Percentiles rank a stretch among this genome's conserved stretches.
phyloP scores from a whole-genome alignment of 23 red algal species.

The Cyanidioschyzon merolae region DNA sequence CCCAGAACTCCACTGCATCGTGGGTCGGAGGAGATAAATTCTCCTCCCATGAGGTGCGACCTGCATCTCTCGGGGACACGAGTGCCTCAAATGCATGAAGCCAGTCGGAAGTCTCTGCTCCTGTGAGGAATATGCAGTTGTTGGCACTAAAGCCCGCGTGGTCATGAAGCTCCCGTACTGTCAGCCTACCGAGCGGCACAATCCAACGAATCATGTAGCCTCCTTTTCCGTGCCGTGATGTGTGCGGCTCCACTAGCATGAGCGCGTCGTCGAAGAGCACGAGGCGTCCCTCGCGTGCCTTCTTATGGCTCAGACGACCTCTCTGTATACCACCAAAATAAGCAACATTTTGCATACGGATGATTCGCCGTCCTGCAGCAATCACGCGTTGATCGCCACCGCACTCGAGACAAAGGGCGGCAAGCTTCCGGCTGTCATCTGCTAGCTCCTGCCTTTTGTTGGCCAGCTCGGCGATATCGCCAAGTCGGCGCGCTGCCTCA shows the following conservation, averaged over 20 bases:
- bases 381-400: slow-evolving; percentile 3
- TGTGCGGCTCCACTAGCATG: background rate
- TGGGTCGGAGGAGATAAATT: slow-evolving; percentile 1
- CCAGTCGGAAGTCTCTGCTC: background rate
- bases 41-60: background rate
- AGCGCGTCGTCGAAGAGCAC: slow-evolving; percentile 10
- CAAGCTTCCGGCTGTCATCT: background rate
- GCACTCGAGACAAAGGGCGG: background rate
- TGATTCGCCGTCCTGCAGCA: background rate
- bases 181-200: background rate
- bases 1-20: slow-evolving; percentile 1
- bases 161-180: background rate
- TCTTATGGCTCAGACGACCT: background rate
- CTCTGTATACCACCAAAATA: background rate
- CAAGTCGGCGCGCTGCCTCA: background rate
- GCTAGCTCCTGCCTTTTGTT: slow-evolving; percentile 7
- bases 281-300: background rate
- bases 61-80: background rate
- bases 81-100: background rate
- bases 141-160: background rate
- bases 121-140: background rate
- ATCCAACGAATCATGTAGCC: background rate
- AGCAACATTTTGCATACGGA: background rate
- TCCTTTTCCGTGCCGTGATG: background rate
- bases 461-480: slow-evolving; percentile 11